These are phyloP conservation scores for Geosmithia putterillii DNA, from an alignment of 2,329 filamentous ascomycete species.

Conservation along the genomic window DNA sequence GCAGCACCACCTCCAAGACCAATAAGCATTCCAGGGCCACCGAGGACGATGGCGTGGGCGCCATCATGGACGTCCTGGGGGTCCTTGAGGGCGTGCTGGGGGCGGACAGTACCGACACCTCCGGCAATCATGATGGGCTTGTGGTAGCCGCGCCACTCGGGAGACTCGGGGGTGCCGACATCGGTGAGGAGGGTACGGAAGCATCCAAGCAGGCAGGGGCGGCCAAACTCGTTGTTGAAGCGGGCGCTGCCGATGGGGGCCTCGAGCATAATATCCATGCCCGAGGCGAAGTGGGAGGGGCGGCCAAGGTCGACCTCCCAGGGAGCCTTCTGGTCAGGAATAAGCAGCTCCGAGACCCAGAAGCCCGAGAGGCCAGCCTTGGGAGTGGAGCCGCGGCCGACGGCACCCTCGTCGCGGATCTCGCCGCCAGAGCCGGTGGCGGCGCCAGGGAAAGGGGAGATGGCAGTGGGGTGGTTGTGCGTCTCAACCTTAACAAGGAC, in stretches of 20 bases:
- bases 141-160: constrained; percentile 81
- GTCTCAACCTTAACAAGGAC: constrained; percentile 93
- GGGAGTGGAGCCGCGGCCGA: constrained; percentile 81
- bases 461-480: constrained; percentile 93
- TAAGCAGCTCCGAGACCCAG: constrained; percentile 87
- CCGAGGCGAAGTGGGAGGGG: constrained; percentile 84
- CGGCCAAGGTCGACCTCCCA: constrained; percentile 91
- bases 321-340: constrained; percentile 68
- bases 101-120: constrained; percentile 83
- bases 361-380: constrained; percentile 90
- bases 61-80: constrained; percentile 68
- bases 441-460: constrained; percentile 84
- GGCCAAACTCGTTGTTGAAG: constrained; percentile 97
- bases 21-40: constrained; percentile 95
- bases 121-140: constrained; percentile 99
- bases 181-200: constrained; percentile 76
- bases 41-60: constrained; percentile 85
- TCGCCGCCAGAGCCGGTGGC: constrained; percentile 93
- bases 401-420: constrained; percentile 88
- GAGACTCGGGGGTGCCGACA: constrained; percentile 25
- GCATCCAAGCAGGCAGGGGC: constrained; percentile 77
- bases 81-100: constrained; percentile 81
- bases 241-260: constrained; percentile 88
- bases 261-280: constrained; percentile 94
- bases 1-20: constrained; percentile 91